Percentiles rank a stretch among this genome's conserved stretches.
Conservation (phyloP, 148 eudicot species). For the Nyssa sinensis region DNA sequence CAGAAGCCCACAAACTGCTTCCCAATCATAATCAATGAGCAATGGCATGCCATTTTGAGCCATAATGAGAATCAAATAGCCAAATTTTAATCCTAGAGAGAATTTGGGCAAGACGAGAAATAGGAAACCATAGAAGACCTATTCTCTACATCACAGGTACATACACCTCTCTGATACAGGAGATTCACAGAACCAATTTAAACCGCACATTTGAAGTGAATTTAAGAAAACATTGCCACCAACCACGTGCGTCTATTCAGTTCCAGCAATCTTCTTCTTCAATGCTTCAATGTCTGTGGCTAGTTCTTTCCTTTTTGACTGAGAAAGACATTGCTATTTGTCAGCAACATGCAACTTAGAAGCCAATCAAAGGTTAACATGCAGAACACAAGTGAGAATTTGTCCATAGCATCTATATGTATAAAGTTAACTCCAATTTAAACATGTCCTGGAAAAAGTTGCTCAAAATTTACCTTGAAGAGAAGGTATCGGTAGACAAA, state of each 20-base stretch:
- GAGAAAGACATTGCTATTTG: conserved; percentile 6
- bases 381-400: background rate
- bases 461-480: conserved; percentile 66
- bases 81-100: conserved; percentile 26
- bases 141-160: conserved; percentile 33
- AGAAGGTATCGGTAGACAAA: conserved; percentile 98
- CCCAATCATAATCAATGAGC: background rate
- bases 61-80: conserved; percentile 10
- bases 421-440: background rate
- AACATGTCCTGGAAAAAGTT: background rate
- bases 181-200: background rate
- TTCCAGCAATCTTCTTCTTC: conserved; percentile 86
- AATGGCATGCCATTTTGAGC: background rate
- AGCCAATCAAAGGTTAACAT: background rate
- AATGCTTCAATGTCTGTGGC: conserved; percentile 69
- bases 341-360: conserved; percentile 5
- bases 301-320: conserved; percentile 85
- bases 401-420: background rate
- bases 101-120: conserved; percentile 12
- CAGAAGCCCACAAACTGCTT: background rate
- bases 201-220: conserved; percentile 7
- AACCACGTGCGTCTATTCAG: conserved; percentile 38
- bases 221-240: background rate
- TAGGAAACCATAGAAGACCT: conserved; percentile 24
- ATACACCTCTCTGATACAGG: conserved; percentile 22